Percentiles rank a stretch among this genome's conserved stretches.
phyloP scores from a whole-genome alignment of 805 yeast genomes.

The Allodekkera sacchari region DNA sequence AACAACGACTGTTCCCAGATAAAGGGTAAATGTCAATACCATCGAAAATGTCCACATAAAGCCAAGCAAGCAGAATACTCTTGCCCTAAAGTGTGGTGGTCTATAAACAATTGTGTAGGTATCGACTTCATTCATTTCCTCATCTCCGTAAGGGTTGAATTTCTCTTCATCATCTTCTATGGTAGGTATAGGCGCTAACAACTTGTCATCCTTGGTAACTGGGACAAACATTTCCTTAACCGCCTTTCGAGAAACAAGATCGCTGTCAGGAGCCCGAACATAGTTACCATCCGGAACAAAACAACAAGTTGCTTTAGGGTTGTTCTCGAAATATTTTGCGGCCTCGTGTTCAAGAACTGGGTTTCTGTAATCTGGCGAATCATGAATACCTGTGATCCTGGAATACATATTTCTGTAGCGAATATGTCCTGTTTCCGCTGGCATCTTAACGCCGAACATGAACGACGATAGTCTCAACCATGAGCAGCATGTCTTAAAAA shows the following conservation, averaged over 20 bases:
- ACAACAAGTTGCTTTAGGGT: slow-evolving; percentile 38
- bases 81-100: slow-evolving; percentile 65
- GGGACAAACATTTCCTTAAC: slow-evolving; percentile 66
- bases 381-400: slow-evolving; percentile 20
- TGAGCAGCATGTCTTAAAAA: slow-evolving; percentile 46
- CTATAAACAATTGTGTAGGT: slow-evolving; percentile 72
- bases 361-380: slow-evolving; percentile 36
- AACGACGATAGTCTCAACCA: slow-evolving; percentile 74
- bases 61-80: slow-evolving; percentile 43
- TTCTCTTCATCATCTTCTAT: slow-evolving; percentile 20
- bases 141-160: slow-evolving; percentile 27
- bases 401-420: slow-evolving; percentile 45
- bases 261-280: slow-evolving; percentile 82
- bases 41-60: slow-evolving; percentile 40
- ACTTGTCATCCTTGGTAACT: slow-evolving; percentile 71
- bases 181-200: slow-evolving; percentile 35
- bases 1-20: slow-evolving; percentile 12
- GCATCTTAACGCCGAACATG: slow-evolving; percentile 51
- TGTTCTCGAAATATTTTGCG: slow-evolving; percentile 30
- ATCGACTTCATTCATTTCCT: slow-evolving; percentile 24
- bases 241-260: slow-evolving; percentile 59
- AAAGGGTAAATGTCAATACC: slow-evolving; percentile 18
- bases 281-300: slow-evolving; percentile 76
- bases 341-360: slow-evolving; percentile 50
- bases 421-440: slow-evolving; percentile 64